A percentile compares a stretch with the other conserved stretches of the same genome.
Conservation (phyloP, 1,139 yeast genomes). For the Nakaseomyces sp. region DNA sequence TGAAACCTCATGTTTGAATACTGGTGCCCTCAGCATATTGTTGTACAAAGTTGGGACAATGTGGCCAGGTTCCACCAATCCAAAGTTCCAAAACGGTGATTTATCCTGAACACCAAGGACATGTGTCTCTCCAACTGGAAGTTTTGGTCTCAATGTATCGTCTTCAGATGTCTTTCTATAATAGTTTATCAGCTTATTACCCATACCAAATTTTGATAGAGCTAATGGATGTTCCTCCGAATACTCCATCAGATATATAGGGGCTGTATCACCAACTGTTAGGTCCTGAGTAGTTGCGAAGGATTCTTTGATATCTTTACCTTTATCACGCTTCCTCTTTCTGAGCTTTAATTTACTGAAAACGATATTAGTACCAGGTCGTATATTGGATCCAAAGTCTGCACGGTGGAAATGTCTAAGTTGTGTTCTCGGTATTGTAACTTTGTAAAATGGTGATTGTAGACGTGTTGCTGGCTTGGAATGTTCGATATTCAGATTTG, state of each 20-base stretch:
- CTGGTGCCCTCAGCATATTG: slow-evolving; percentile 86
- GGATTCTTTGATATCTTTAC: slow-evolving; percentile 67
- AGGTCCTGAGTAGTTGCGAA: slow-evolving; percentile 66
- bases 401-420: slow-evolving; percentile 78
- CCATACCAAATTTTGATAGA: slow-evolving; percentile 90
- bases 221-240: slow-evolving; percentile 84
- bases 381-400: slow-evolving; percentile 46
- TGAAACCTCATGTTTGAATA: slow-evolving; percentile 73
- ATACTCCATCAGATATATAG: slow-evolving; percentile 73
- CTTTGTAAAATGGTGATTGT: slow-evolving; percentile 89
- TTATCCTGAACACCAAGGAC: slow-evolving; percentile 92
- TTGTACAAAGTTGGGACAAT: slow-evolving; percentile 90
- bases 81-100: slow-evolving; percentile 98
- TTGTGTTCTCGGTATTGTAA: slow-evolving; percentile 58
- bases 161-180: slow-evolving; percentile 77
- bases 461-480: slow-evolving; percentile 78
- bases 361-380: slow-evolving; percentile 69
- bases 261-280: slow-evolving; percentile 75
- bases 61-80: slow-evolving; percentile 90
- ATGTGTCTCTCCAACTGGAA: slow-evolving; percentile 89
- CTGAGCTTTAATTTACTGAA: slow-evolving; percentile 73
- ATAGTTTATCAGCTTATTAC: slow-evolving; percentile 84
- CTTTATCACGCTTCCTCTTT: slow-evolving; percentile 83
- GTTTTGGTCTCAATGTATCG: slow-evolving; percentile 80
- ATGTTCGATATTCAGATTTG: slow-evolving; percentile 86